Conservation (phyloP, 2,329 filamentous ascomycete species). For the Paraphaeosphaeria minitans region DNA sequence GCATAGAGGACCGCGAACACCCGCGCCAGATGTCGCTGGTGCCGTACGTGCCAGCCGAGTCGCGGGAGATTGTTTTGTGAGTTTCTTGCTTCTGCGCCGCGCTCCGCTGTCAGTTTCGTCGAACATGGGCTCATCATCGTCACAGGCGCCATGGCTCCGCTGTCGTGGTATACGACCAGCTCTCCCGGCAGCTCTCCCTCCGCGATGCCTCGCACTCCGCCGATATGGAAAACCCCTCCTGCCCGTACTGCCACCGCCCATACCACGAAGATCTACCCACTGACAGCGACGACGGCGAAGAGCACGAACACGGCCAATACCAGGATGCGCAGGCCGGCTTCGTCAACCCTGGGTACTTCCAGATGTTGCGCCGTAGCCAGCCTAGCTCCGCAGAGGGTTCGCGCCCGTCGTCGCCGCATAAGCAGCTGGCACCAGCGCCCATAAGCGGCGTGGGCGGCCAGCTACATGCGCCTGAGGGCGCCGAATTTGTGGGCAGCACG, state of each 20-base stretch:
- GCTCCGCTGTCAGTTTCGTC: background rate
- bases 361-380: constrained; percentile 75
- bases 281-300: constrained; percentile 37
- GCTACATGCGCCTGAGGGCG: constrained; percentile 53
- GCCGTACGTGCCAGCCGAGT: constrained; percentile 74
- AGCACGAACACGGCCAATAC: constrained; percentile 38
- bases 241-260: constrained; percentile 88
- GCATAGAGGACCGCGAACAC: constrained; percentile 40
- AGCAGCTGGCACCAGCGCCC: constrained; percentile 47
- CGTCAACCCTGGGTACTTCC: constrained; percentile 92
- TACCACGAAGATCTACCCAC: constrained; percentile 55
- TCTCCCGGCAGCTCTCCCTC: constrained; percentile 83
- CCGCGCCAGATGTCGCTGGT: constrained; percentile 68
- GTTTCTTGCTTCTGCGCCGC: constrained; percentile 41
- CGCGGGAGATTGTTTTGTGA: constrained; percentile 80
- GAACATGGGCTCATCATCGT: constrained; percentile 19
- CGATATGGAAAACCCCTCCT: constrained; percentile 68
- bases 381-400: constrained; percentile 57
- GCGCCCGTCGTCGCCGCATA: constrained; percentile 56
- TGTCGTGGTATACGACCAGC: constrained; percentile 86
- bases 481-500: constrained; percentile 55
- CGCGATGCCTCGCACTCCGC: constrained; percentile 62
- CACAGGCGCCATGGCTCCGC: constrained; percentile 87
- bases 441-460: constrained; percentile 34
- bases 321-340: constrained; percentile 64